Evolutionary conservation across 495 filamentous ascomycete genomes (phyloP), one percentile per base, ranked within the genome.

Genomic region (Coniosporium apollinis): DNA sequence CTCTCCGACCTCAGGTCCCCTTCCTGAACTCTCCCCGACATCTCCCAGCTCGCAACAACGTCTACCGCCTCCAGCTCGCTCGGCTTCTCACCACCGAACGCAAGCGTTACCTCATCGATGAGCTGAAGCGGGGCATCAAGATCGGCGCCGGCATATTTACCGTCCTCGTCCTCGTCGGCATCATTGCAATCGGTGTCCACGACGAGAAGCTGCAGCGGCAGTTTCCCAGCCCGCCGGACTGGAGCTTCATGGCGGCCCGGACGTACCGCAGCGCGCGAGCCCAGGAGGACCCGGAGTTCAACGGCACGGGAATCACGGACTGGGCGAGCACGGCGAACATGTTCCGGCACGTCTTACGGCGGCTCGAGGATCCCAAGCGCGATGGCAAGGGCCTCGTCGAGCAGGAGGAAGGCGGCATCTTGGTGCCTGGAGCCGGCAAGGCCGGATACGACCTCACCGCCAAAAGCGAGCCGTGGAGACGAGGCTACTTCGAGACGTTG

Each of bases 381-480:
- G 83, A 91, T 45, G 85, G 83, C 4, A 58, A 64, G 39, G 76
- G 70, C 0, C 45, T 91, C 21, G 33, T 44, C 21, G 60, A 57
- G 32, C 63, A 67, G 42, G 64, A 59, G 2, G 72, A 72, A 5
- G 72, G 67, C 3, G 70, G 64, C 3, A 58, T 73, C 2, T 34
- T 66, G 15, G 62, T 72, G 3, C 60, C 63, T 11, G 71, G 65
- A 0, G 48, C 72, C 16, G 70, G 71, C 0, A 66, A 57, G 37
- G 67, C 65, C 5, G 75, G 74, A 0, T 67, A 66, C 26, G 82
- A 94, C 59, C 59, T 89, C 37, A 71, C 70, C 0, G 59, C 54
- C 1, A 94, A 85, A 54, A 69, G 71, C 25, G 78, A 86, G 52
- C 59, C 74, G 20, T 94, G 85, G 85, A 60, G 79, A 46, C 62